Conservation (phyloP, 208 protist genomes). For the Dictyostelium gargantuum region DNA sequence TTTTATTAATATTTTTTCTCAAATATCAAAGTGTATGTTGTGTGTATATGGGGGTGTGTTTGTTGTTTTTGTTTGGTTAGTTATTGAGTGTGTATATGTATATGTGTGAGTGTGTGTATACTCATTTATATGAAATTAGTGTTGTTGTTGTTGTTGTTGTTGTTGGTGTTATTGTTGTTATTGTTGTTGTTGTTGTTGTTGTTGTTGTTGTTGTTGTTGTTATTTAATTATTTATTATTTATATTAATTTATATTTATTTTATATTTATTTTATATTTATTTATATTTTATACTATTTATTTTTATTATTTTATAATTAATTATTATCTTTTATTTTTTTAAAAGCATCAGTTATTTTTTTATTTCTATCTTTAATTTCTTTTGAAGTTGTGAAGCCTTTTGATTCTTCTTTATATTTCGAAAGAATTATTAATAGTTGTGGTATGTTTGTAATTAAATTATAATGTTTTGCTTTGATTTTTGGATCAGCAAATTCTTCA, state of each 20-base stretch:
- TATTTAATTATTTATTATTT: background rate
- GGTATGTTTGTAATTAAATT: conserved; percentile 24
- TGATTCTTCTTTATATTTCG: conserved; percentile 54
- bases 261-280: background rate
- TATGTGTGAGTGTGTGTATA: too few species aligned
- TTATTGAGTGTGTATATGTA: too few species aligned
- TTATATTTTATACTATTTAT: background rate
- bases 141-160: background rate
- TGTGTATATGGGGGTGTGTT: too few species aligned
- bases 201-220: background rate
- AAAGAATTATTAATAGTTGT: background rate
- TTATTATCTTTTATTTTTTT: background rate
- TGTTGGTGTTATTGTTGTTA: background rate
- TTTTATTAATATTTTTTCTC: too few species aligned
- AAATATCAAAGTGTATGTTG: too few species aligned
- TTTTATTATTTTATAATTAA: background rate
- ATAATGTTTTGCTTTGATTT: conserved; percentile 12
- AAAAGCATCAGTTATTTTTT: conserved; percentile 24
- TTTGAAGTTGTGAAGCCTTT: conserved; percentile 23
- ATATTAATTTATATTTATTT: background rate
- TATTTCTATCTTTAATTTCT: conserved; percentile 55
- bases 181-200: background rate
- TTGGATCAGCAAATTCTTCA: conserved; percentile 15
- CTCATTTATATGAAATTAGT: too few species aligned
- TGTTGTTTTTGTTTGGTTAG: too few species aligned